These are phyloP conservation scores for Paradendryphiella salina DNA, from an alignment of 2,329 filamentous ascomycete species.

Conservation along the genomic window DNA sequence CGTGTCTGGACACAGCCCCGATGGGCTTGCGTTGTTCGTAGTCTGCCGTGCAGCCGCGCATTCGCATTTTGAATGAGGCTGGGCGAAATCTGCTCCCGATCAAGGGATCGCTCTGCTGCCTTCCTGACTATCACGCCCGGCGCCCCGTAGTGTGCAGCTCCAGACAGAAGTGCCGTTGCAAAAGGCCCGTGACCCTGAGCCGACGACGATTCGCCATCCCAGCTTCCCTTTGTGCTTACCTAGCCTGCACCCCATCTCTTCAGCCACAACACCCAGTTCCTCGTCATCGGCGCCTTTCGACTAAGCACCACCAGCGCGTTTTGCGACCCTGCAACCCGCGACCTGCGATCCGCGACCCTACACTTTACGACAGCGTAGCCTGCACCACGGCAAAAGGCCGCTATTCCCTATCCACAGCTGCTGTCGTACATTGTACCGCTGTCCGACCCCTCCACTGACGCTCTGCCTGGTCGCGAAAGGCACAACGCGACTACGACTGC, in stretches of 20 bases:
- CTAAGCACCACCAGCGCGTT: constrained; percentile 4
- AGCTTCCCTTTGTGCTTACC: neutral
- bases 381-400: constrained; percentile 7
- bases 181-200: constrained; percentile 2
- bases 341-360: constrained; percentile 7
- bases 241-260: constrained; percentile 7
- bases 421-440: neutral
- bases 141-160: neutral
- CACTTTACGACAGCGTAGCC: constrained; percentile 1
- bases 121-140: neutral
- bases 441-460: constrained; percentile 8
- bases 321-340: neutral
- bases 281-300: constrained; percentile 12
- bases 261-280: constrained; percentile 13
- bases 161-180: constrained; percentile 4
- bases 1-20: constrained; percentile 9
- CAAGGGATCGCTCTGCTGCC: neutral
- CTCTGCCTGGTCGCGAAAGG: neutral
- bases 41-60: constrained; percentile 2
- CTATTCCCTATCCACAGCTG: neutral
- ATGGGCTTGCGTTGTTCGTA: constrained; percentile 11
- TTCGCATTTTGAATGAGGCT: constrained; percentile 1
- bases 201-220: neutral
- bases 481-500: neutral
- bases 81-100: neutral